Base-by-base conservation (phyloP, 257 asterid genomes). In the Leonotis leonurus region DNA sequence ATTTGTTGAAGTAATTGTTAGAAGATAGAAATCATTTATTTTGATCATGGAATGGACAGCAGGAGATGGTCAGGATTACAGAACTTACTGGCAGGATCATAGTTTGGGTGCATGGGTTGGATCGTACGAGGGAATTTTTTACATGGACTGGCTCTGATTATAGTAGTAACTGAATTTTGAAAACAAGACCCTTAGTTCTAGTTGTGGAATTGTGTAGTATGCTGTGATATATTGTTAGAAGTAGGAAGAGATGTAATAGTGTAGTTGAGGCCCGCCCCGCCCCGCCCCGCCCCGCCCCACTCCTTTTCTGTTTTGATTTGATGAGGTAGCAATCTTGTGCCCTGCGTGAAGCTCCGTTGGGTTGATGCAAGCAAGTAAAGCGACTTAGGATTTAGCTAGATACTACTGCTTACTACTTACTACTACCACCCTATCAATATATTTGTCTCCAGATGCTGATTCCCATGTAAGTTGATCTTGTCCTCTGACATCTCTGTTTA, bases 41-140 rank as follows among this genome's bases (percentile, higher is more conserved):
- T 71, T 65, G 35, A 49, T 12, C 5, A 8, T 49, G 44, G 63
- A 71, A 59, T 70, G 30, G 56, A 30, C 17, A 25, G 54, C 53
- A 60, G n/a, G n/a, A n/a, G 77, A 69, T 12, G 39, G 46, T 9
- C 73, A 78, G 49, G 71, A 73, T 48, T 18, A 53, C 62, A 71
- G 73, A 53, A 33, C 57, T 62, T 70, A 75, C 68, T 65, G 78
- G 76, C 57, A 74, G 65, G 75, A 73, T 12, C 80, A 76, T 56
- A 16, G 33, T 59, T 48, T 48, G 64, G 92, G 92, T 48, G 84
- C 83, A 25, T 82, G 87, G 87, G 53, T 82, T 60, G 94, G 94
- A 54, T 82, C 89, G 25, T 66, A 73, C 20, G 92, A 81, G 58
- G 95, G 95, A 49, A 64, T 86, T 36, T 83, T 54, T 78, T 78